Conservation (phyloP, 2,329 filamentous ascomycete species). For the Phyllosticta citrichinensis region DNA sequence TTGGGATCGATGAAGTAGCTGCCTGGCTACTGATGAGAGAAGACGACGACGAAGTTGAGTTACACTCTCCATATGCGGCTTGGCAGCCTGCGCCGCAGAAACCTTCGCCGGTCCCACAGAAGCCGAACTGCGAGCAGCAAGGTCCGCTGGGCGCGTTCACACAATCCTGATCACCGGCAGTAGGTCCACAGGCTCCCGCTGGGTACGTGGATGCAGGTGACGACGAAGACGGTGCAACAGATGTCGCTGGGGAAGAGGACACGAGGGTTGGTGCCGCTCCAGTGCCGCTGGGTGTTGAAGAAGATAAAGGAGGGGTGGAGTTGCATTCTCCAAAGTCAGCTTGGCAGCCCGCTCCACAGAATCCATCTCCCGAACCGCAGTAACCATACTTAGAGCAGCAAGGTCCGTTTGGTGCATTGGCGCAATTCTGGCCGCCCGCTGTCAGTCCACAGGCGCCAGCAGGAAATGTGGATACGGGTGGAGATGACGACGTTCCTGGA, state of each 20-base stretch:
- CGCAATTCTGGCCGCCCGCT: background rate
- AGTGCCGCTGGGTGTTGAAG: too few relatives aligned
- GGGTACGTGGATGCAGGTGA: background rate
- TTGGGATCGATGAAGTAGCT: background rate
- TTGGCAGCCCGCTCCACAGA: background rate
- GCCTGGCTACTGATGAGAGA: background rate
- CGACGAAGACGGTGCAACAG: background rate
- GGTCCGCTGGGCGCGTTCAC: background rate
- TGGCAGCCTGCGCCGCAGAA: background rate
- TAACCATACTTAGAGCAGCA: constrained; percentile 4
- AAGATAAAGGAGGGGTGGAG: background rate
- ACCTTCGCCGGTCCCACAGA: background rate
- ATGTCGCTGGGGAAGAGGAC: background rate
- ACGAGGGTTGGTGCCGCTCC: background rate
- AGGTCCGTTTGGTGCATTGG: background rate
- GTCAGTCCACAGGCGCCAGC: background rate
- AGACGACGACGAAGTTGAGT: background rate
- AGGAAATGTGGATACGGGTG: background rate
- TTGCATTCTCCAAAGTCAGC: background rate
- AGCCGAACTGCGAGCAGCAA: constrained; percentile 6
- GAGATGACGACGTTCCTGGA: background rate
- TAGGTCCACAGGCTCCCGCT: background rate
- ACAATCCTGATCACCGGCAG: background rate
- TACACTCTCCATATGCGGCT: background rate
- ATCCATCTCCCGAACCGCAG: background rate